Evolutionary conservation across 371 early-diverging fungal genomes (phyloP).

Genomic region (Mortierella sp.): DNA sequence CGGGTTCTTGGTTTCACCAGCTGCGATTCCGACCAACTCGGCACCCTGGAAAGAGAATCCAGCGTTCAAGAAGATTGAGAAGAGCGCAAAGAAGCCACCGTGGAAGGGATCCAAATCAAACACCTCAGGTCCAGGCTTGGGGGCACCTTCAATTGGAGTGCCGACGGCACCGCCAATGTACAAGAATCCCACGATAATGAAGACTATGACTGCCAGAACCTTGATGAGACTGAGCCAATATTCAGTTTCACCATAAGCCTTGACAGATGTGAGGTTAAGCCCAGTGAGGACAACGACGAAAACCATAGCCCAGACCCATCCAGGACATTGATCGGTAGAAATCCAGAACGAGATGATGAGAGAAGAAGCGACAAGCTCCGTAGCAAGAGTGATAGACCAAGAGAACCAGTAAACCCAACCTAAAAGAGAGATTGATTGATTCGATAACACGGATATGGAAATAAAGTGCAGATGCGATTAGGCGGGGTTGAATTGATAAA

Average conservation of each 20-base stretch:
- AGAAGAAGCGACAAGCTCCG: conserved; percentile 79
- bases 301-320: conserved; percentile 56
- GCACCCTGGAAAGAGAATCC: conserved; percentile 94
- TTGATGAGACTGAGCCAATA: conserved; percentile 73
- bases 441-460: not conserved
- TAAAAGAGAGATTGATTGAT: conserved; percentile 7
- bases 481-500: not conserved
- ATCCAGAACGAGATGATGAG: conserved; percentile 82
- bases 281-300: conserved; percentile 51
- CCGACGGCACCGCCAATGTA: conserved; percentile 76
- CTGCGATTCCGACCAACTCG: conserved; percentile 81
- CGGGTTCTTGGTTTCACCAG: conserved; percentile 82
- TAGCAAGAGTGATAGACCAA: conserved; percentile 87
- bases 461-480: not conserved
- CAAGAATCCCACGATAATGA: conserved; percentile 82
- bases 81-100: conserved; percentile 74
- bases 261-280: conserved; percentile 55
- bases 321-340: conserved; percentile 62
- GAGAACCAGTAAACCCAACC: conserved; percentile 83
- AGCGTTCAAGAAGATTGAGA: conserved; percentile 82
- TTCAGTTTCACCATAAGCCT: conserved; percentile 71
- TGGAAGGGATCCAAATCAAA: conserved; percentile 83
- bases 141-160: conserved; percentile 58
- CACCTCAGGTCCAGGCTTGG: conserved; percentile 40
- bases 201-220: conserved; percentile 72